A percentile compares a stretch with the other conserved stretches of the same genome.
Evolutionary conservation across 805 yeast species (phyloP).

Genomic region (Candida endomychidarum): DNA sequence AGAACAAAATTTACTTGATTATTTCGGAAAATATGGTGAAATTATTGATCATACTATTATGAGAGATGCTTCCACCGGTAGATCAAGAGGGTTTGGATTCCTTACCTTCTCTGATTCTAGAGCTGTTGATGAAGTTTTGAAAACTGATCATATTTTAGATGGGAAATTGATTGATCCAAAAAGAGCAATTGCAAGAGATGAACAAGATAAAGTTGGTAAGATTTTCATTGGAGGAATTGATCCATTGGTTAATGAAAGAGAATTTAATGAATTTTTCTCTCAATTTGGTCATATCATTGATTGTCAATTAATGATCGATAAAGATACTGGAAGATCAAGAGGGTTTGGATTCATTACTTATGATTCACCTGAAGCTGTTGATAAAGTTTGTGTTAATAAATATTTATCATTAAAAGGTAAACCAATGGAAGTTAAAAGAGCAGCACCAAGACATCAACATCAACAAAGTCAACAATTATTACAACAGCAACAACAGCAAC

Average conservation of each 20-base stretch:
- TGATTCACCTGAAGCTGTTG: constrained; percentile 93
- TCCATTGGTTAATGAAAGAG: constrained; percentile 87
- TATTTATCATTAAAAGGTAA: constrained; percentile 84
- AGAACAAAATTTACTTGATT: constrained; percentile 78
- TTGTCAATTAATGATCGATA: constrained; percentile 95
- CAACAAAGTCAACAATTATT: constrained; percentile 38
- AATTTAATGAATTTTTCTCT: constrained; percentile 81
- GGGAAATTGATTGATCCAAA: constrained; percentile 97
- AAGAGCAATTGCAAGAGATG: constrained; percentile 95
- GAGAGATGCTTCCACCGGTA: constrained; percentile 85
- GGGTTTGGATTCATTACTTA: constrained; percentile 97
- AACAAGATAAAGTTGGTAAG: constrained; percentile 94
- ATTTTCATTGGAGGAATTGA: constrained; percentile 97
- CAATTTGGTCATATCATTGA: constrained; percentile 90
- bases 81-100: constrained; percentile 94
- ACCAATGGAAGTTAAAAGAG: constrained; percentile 79
- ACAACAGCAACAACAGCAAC: constrained; percentile 28
- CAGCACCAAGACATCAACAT: constrained; percentile 78
- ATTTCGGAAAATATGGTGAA: constrained; percentile 86
- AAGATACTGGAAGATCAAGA: constrained; percentile 94
- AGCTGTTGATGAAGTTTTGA: constrained; percentile 83
- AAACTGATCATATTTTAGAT: constrained; percentile 83
- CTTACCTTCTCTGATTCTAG: constrained; percentile 79
- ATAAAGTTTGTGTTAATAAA: constrained; percentile 77
- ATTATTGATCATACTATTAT: constrained; percentile 86